Percentiles rank a stretch among this genome's conserved stretches.
Evolutionary conservation across 768 basidiomycete species (phyloP).

Genomic region (Butyriboletus loyo): DNA sequence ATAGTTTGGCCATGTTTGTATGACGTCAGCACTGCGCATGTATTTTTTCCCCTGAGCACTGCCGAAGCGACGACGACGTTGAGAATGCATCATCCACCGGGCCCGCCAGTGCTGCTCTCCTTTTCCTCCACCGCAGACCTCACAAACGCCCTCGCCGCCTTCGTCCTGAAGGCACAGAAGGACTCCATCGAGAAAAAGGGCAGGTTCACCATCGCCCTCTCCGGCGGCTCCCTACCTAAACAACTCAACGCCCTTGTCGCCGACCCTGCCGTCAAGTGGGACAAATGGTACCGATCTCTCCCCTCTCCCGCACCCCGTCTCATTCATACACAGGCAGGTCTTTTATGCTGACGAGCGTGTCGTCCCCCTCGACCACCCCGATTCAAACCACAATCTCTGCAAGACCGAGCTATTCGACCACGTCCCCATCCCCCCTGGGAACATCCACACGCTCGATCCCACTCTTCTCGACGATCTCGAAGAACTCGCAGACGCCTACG

Average conservation of each 20-base stretch:
- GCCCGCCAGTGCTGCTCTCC: slow-evolving; percentile 66
- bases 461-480: slow-evolving; percentile 67
- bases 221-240: slow-evolving; percentile 88
- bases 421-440: slow-evolving; percentile 68
- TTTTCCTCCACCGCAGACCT: slow-evolving; percentile 60
- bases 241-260: slow-evolving; percentile 70
- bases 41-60: slow-evolving; percentile 14
- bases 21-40: slow-evolving; percentile 20
- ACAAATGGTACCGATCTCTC: slow-evolving; percentile 73
- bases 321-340: slow-evolving; percentile 71
- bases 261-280: slow-evolving; percentile 76
- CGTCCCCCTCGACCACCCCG: slow-evolving; percentile 88
- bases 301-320: not conserved
- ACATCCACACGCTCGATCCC: slow-evolving; percentile 84
- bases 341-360: slow-evolving; percentile 97
- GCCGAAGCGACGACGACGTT: slow-evolving; percentile 13
- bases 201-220: slow-evolving; percentile 89
- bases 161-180: slow-evolving; percentile 83
- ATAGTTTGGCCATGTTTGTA: slow-evolving; percentile 25
- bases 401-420: slow-evolving; percentile 71
- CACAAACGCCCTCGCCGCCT: slow-evolving; percentile 66
- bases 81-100: slow-evolving; percentile 51
- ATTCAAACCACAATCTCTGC: slow-evolving; percentile 89
- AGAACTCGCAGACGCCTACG: slow-evolving; percentile 78
- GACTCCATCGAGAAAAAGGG: slow-evolving; percentile 88